These are phyloP conservation scores for Jatropha podagrica DNA, from an alignment of 441 rosid species.

Conservation along the genomic window DNA sequence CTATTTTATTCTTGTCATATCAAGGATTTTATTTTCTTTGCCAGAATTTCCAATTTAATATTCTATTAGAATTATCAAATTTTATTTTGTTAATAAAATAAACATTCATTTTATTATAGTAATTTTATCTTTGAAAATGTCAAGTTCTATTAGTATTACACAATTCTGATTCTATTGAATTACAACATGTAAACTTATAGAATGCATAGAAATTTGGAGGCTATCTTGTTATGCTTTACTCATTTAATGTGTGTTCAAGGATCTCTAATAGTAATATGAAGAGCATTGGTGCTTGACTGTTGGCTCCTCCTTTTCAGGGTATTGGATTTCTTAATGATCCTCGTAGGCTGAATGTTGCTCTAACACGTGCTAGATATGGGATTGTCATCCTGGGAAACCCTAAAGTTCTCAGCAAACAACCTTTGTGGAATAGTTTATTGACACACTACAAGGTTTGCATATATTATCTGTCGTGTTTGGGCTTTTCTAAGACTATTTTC, in stretches of 20 bases:
- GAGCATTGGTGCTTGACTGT: constrained; percentile 19
- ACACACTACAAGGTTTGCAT: constrained; percentile 89
- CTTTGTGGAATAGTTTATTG: constrained; percentile 93
- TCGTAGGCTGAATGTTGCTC: constrained; percentile 96
- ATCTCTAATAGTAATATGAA: background rate
- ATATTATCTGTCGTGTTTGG: background rate
- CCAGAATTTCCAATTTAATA: background rate
- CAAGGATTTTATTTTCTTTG: background rate
- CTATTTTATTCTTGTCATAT: background rate
- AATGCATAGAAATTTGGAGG: background rate
- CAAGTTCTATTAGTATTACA: background rate
- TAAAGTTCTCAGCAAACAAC: constrained; percentile 96
- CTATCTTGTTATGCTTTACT: background rate
- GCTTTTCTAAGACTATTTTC: background rate
- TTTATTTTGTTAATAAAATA: background rate
- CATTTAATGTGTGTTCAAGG: background rate
- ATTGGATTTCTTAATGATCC: constrained; percentile 99
- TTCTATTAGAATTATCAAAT: background rate
- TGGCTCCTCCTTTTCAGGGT: constrained; percentile 55
- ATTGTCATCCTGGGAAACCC: constrained; percentile 98
- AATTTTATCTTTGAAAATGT: background rate
- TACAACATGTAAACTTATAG: background rate
- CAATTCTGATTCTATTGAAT: background rate
- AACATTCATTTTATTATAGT: background rate
- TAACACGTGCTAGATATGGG: constrained; percentile 98